Conservation (phyloP, 2,329 filamentous ascomycete species). For the Fusarium torreyae region DNA sequence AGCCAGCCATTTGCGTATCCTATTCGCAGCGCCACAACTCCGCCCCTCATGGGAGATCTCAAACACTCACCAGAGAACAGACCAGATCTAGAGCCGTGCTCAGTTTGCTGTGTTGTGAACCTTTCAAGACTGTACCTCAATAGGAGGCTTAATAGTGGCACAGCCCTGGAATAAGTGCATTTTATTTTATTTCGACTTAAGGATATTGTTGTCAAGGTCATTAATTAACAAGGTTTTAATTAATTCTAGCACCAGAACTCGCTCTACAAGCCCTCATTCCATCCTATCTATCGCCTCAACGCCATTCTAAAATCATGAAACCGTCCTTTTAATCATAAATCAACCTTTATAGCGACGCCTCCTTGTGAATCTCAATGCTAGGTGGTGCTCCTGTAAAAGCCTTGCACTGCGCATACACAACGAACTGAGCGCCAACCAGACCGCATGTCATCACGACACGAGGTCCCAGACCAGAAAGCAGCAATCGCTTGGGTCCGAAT, state of each 20-base stretch:
- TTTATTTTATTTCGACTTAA: not conserved
- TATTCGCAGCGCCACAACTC: constrained; percentile 19
- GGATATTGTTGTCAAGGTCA: constrained; percentile 5
- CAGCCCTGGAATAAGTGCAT: constrained; percentile 22
- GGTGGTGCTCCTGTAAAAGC: constrained; percentile 66
- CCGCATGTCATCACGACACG: constrained; percentile 69
- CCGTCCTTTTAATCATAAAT: constrained; percentile 2
- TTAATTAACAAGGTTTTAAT: not conserved
- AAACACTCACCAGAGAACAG: constrained; percentile 16
- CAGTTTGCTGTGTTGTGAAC: not conserved
- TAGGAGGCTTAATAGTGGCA: constrained; percentile 34
- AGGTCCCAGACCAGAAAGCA: constrained; percentile 65
- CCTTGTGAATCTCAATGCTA: constrained; percentile 68
- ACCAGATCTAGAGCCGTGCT: constrained; percentile 24
- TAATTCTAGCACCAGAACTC: constrained; percentile 15
- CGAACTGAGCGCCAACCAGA: constrained; percentile 67
- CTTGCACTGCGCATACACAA: constrained; percentile 71
- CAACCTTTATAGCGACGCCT: constrained; percentile 50
- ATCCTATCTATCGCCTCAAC: constrained; percentile 24
- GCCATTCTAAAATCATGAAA: constrained; percentile 12
- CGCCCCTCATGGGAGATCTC: constrained; percentile 27
- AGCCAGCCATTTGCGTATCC: not conserved
- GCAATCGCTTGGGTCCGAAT: constrained; percentile 65
- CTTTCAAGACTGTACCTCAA: constrained; percentile 26
- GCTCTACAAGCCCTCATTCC: constrained; percentile 22